Base-by-base conservation (phyloP, 2,329 filamentous ascomycete genomes). In the Eutypella sp. region DNA sequence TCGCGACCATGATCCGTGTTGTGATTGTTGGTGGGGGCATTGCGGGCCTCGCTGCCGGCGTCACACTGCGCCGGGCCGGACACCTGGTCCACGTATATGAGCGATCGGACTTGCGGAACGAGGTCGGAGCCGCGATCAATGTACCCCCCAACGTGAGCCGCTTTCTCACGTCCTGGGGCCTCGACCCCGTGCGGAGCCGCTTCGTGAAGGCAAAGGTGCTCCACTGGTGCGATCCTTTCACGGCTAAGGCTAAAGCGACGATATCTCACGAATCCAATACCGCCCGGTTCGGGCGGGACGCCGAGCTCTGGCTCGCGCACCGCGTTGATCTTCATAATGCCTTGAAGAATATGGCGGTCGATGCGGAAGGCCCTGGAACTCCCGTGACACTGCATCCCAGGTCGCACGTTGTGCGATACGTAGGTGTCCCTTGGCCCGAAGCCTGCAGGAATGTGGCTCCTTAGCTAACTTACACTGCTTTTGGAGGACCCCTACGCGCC, bases 401-500 rank as follows among this genome's bases (percentile, higher is more conserved):
- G 9, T 53, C 54, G 9, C 22, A 48, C 10, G 60, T 63, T 8
- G 51, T 56, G 1, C 46, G 39, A 47, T 65, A 61, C 46, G 65
- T 65, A 43, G 46, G 61, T 51, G 16, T 33, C 11, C 11, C 36
- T 39, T 13, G 36, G 36, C 36, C 36, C 36, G 36, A 39, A 2
- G 7, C 2, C 19, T 39, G 36, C 36, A 16, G 24, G 3, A 13
- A 47, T 56, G 10, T 38, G 31, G 23, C 31, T 50, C 4, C 34
- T 46, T 53, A 6, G 18, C 9, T 15, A 34, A 33, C 7, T 39
- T 54, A 4, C 52, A 54, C 16, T 54, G 51, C 11, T 15, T 9
- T 36, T 10, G 19, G 33, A 66, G 7, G 82, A 84, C 51, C 89
- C 95, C 52, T 87, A 93, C 66, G 88, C 88, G 1, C 90, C 91